These are phyloP conservation scores for Colletotrichum siamense DNA, from an alignment of 2,329 filamentous ascomycete genomes.

Conservation along the genomic window DNA sequence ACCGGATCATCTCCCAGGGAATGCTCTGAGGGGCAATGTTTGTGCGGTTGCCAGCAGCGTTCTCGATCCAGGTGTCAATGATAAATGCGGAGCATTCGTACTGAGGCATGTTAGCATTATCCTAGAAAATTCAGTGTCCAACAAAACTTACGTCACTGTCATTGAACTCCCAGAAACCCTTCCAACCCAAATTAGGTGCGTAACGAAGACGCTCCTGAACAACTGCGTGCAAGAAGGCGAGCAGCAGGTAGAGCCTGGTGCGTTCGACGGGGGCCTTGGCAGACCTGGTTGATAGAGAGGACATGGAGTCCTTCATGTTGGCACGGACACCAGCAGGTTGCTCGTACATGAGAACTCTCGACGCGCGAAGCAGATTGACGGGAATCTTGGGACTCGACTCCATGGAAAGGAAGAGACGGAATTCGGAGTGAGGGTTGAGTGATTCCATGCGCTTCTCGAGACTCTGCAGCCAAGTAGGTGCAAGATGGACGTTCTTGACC, in stretches of 20 bases:
- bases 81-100: slow-evolving; percentile 98
- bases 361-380: slow-evolving; percentile 91
- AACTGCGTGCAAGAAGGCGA: slow-evolving; percentile 95
- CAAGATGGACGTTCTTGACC: slow-evolving; percentile 98
- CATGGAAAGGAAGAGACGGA: slow-evolving; percentile 97
- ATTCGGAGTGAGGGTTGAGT: slow-evolving; percentile 90
- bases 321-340: slow-evolving; percentile 95
- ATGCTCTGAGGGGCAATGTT: slow-evolving; percentile 95
- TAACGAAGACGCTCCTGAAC: slow-evolving; percentile 95
- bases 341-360: slow-evolving; percentile 95
- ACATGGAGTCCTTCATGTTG: slow-evolving; percentile 98
- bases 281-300: slow-evolving; percentile 77
- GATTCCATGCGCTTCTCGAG: slow-evolving; percentile 96
- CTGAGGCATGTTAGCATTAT: slow-evolving; percentile 44
- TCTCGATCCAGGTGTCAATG: slow-evolving; percentile 92
- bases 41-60: slow-evolving; percentile 80
- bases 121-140: neutral
- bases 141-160: slow-evolving; percentile 86
- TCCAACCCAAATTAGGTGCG: slow-evolving; percentile 93
- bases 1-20: slow-evolving; percentile 95
- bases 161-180: slow-evolving; percentile 99
- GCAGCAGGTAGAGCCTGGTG: slow-evolving; percentile 84
- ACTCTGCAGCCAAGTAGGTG: slow-evolving; percentile 94
- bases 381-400: slow-evolving; percentile 96
- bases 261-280: slow-evolving; percentile 89